Conservation (phyloP, 2,329 filamentous ascomycete species). For the Talaromyces piceae region DNA sequence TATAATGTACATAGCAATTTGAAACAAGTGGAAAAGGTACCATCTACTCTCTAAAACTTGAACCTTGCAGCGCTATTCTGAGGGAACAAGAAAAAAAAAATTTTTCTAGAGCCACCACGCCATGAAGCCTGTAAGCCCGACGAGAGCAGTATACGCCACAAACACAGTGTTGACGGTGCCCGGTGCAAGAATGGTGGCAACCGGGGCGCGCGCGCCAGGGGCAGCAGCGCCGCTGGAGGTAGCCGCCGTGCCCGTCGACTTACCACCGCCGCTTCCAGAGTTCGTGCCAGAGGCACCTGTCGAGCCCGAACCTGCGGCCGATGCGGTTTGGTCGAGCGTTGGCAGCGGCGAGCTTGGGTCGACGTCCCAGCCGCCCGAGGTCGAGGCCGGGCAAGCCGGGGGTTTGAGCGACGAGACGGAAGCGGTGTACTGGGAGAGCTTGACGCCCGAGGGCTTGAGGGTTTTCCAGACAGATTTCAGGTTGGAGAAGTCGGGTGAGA, state of each 20-base stretch:
- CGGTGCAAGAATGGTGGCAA: not conserved
- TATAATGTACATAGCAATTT: not conserved
- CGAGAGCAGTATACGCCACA: conserved; percentile 4
- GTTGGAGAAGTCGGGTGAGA: conserved; percentile 70
- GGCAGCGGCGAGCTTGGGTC: conserved; percentile 64
- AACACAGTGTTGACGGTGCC: conserved; percentile 1
- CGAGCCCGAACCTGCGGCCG: conserved; percentile 1
- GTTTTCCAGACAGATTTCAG: conserved; percentile 70
- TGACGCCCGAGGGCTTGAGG: conserved; percentile 61
- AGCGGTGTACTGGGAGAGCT: conserved; percentile 57
- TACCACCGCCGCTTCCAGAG: not conserved
- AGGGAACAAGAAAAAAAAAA: no score
- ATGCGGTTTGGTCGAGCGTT: conserved; percentile 49
- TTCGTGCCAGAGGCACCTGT: not conserved
- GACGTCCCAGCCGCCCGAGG: conserved; percentile 63
- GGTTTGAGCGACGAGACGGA: conserved; percentile 54
- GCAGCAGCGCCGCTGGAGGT: conserved; percentile 10
- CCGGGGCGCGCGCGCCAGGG: conserved; percentile 1
- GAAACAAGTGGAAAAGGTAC: not conserved
- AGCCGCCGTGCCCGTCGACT: no score
- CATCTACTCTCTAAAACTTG: not conserved
- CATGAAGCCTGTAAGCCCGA: conserved; percentile 12
- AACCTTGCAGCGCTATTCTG: no score
- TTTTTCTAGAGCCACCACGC: conserved; percentile 10
- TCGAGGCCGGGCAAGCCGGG: conserved; percentile 63